Conservation (phyloP, 1,284 basidiomycete genomes). For the Apiotrichum porosum region DNA sequence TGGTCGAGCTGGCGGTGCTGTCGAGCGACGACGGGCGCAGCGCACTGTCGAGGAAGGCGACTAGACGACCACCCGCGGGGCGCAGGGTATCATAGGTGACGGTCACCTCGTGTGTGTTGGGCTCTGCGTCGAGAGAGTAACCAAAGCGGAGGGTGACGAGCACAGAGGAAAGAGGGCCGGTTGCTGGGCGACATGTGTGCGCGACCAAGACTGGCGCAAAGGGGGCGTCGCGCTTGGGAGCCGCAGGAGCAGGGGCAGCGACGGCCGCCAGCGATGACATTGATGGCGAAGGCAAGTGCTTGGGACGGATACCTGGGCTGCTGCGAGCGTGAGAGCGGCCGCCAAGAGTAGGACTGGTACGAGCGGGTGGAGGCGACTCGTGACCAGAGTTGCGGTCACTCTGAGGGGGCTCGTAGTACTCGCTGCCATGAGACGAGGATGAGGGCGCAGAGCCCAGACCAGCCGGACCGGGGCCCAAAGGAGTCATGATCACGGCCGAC, state of each 20-base stretch:
- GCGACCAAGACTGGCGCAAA: constrained; percentile 8
- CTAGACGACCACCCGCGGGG: constrained; percentile 16
- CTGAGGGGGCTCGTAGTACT: too few relatives aligned
- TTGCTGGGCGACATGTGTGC: constrained; percentile 2
- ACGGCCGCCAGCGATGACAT: background rate
- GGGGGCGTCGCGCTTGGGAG: background rate
- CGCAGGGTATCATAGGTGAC: constrained; percentile 24
- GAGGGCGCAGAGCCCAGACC: too few relatives aligned
- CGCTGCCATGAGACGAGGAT: too few relatives aligned
- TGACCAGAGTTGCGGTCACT: too few relatives aligned
- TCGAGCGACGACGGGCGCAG: constrained; percentile 3
- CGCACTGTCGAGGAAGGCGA: constrained; percentile 19
- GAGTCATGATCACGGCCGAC: too few relatives aligned
- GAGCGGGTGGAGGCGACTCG: too few relatives aligned
- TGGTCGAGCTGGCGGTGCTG: background rate
- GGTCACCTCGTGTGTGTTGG: constrained; percentile 25
- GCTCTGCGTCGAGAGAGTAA: constrained; percentile 23
- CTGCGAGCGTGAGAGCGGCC: too few relatives aligned
- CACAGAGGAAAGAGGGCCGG: background rate
- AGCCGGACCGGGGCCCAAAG: too few relatives aligned
- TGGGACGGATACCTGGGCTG: too few relatives aligned
- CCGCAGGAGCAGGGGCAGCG: too few relatives aligned
- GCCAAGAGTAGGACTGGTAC: too few relatives aligned
- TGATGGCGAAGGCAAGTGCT: background rate
- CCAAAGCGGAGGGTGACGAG: constrained; percentile 29